Conservation (phyloP, 2,329 filamentous ascomycete species). For the Ophiostoma himal-ulmi region DNA sequence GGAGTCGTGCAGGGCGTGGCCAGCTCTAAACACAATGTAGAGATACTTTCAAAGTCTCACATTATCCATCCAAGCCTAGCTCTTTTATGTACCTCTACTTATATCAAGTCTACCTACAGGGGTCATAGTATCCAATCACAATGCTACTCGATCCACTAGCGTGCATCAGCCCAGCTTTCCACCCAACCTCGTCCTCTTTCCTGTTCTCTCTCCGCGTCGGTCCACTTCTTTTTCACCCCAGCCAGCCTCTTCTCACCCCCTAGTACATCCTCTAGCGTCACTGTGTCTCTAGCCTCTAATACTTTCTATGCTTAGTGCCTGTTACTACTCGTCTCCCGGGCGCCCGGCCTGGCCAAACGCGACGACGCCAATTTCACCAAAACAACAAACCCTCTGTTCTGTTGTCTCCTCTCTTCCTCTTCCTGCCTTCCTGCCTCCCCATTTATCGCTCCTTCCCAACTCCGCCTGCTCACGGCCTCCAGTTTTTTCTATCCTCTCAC, state of each 20-base stretch:
- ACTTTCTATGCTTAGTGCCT: conserved; percentile 13
- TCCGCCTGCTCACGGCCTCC: conserved; percentile 22
- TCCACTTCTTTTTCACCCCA: conserved; percentile 7
- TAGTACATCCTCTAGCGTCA: conserved; percentile 12
- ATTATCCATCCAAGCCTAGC: neutral
- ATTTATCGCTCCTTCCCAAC: conserved; percentile 13
- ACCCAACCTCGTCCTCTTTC: conserved; percentile 12
- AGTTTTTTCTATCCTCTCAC: conserved; percentile 19
- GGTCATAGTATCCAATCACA: conserved; percentile 12
- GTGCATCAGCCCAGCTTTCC: conserved; percentile 19
- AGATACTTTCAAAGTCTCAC: neutral
- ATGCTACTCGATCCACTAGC: conserved; percentile 6
- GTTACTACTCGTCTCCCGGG: conserved; percentile 24
- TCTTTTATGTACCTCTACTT: neutral
- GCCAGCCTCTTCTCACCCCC: conserved; percentile 17
- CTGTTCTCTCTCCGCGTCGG: conserved; percentile 8
- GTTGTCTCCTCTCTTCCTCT: conserved; percentile 6
- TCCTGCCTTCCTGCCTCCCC: conserved; percentile 16
- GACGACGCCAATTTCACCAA: conserved; percentile 21
- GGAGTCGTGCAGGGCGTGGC: conserved; percentile 12
- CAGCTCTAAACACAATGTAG: conserved; percentile 1
- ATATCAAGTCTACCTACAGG: neutral
- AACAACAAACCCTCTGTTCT: conserved; percentile 26
- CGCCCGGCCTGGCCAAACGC: conserved; percentile 25
- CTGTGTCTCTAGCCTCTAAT: conserved; percentile 9